Conservation (phyloP, 2,329 filamentous ascomycete species). For the Samsoniella hepiali region DNA sequence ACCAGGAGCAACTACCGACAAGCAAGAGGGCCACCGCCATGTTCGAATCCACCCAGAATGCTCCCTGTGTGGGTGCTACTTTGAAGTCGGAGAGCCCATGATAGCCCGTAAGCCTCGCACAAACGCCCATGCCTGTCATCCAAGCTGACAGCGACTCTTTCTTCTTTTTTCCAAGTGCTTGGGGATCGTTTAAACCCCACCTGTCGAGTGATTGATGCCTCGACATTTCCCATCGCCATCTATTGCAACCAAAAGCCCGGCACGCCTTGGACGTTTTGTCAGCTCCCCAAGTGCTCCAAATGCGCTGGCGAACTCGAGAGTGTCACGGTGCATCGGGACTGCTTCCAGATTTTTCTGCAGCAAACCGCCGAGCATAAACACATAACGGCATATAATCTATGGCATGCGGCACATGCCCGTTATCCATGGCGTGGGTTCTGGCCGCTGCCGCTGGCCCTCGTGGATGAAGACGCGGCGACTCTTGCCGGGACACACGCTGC, state of each 20-base stretch:
- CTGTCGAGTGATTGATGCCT: slow-evolving; percentile 9
- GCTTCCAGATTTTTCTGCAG: slow-evolving; percentile 11
- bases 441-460: not conserved
- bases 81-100: slow-evolving; percentile 11
- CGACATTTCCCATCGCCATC: slow-evolving; percentile 12
- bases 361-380: not conserved
- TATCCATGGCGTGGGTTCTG: slow-evolving; percentile 16
- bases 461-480: slow-evolving; percentile 5
- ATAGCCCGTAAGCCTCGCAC: slow-evolving; percentile 4
- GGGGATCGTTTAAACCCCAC: slow-evolving; percentile 3
- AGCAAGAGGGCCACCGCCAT: slow-evolving; percentile 9
- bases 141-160: not conserved
- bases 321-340: slow-evolving; percentile 8
- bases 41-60: slow-evolving; percentile 15
- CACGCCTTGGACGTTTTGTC: slow-evolving; percentile 10
- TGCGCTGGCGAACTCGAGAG: slow-evolving; percentile 10
- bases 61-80: slow-evolving; percentile 11
- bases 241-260: slow-evolving; percentile 11
- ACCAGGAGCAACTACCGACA: not conserved
- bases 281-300: slow-evolving; percentile 2
- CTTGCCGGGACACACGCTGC: slow-evolving; percentile 1
- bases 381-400: slow-evolving; percentile 4
- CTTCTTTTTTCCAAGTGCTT: not conserved
- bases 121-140: no score
- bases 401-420: slow-evolving; percentile 13